Percentiles rank a stretch among this genome's conserved stretches.
phyloP scores from a whole-genome alignment of 2,329 filamentous ascomycete species.

The Pleomassaria siparia region DNA sequence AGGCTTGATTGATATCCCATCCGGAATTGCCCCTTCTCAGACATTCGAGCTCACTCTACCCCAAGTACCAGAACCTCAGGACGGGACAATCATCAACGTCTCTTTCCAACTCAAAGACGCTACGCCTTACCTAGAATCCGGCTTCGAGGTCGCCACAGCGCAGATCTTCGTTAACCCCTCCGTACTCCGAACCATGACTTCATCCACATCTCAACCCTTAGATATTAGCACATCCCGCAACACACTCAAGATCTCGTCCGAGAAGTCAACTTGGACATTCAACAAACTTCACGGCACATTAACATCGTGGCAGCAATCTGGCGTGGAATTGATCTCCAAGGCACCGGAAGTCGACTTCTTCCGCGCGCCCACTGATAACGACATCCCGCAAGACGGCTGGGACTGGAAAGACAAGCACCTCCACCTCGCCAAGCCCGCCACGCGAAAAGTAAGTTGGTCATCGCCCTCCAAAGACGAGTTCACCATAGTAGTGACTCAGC shows the following conservation, averaged over 20 bases:
- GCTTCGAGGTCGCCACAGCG: slow-evolving; percentile 41
- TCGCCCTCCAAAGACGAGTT: slow-evolving; percentile 23
- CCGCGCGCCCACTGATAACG: slow-evolving; percentile 68
- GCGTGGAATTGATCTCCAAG: slow-evolving; percentile 34
- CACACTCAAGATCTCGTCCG: slow-evolving; percentile 19
- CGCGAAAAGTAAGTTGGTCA: slow-evolving; percentile 40
- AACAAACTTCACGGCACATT: slow-evolving; percentile 56
- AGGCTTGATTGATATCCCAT: slow-evolving; percentile 26
- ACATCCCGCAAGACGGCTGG: slow-evolving; percentile 55
- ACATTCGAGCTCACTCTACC: slow-evolving; percentile 30
- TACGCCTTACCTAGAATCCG: slow-evolving; percentile 34
- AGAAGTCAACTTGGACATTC: slow-evolving; percentile 50
- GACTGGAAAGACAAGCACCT: slow-evolving; percentile 56
- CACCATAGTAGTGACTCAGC: slow-evolving; percentile 49
- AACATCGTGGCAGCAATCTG: slow-evolving; percentile 34
- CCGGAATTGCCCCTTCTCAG: slow-evolving; percentile 25
- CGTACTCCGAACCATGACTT: slow-evolving; percentile 35
- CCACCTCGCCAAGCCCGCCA: slow-evolving; percentile 28
- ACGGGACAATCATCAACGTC: slow-evolving; percentile 22
- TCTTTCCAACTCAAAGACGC: slow-evolving; percentile 37
- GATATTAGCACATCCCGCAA: slow-evolving; percentile 31
- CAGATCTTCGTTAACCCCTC: slow-evolving; percentile 28
- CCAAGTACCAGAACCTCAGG: slow-evolving; percentile 11
- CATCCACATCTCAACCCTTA: slow-evolving; percentile 30
- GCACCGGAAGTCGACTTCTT: slow-evolving; percentile 57